phyloP scores from a whole-genome alignment of 2,329 filamentous ascomycete genomes.

The Byssothecium circinans region DNA sequence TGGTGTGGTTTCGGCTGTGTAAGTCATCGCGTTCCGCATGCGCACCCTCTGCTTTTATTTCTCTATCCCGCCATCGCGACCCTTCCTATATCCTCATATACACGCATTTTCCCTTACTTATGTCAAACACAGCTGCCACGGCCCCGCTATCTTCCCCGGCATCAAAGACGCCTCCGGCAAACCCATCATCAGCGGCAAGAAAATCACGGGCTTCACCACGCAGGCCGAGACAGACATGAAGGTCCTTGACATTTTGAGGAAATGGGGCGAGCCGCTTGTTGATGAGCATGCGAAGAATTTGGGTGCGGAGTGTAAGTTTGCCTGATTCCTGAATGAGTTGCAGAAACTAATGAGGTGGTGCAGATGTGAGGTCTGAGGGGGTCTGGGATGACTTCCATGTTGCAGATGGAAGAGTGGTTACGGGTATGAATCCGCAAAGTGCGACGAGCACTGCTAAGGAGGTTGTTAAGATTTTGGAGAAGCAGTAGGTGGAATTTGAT shows the following conservation, averaged over 20 bases:
- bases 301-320: slow-evolving; percentile 38
- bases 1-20: slow-evolving; percentile 49
- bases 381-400: slow-evolving; percentile 36
- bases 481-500: not conserved
- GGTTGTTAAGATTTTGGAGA: slow-evolving; percentile 13
- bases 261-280: slow-evolving; percentile 29
- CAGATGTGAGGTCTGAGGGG: slow-evolving; percentile 24
- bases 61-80: no score
- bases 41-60: no score
- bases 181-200: slow-evolving; percentile 39
- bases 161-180: slow-evolving; percentile 35
- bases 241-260: slow-evolving; percentile 38
- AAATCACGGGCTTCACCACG: slow-evolving; percentile 46
- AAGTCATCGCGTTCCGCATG: slow-evolving; percentile 2
- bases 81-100: no score
- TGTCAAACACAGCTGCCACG: slow-evolving; percentile 36
- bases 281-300: slow-evolving; percentile 30
- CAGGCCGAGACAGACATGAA: slow-evolving; percentile 39
- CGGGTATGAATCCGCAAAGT: slow-evolving; percentile 41
- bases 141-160: slow-evolving; percentile 43
- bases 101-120: not conserved
- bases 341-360: not conserved
- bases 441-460: slow-evolving; percentile 38
- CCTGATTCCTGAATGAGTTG: not conserved
- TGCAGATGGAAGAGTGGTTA: slow-evolving; percentile 41